Evolutionary conservation across 1,284 basidiomycete genomes (phyloP).

Genomic region (Tetrapyrgos nigripes): DNA sequence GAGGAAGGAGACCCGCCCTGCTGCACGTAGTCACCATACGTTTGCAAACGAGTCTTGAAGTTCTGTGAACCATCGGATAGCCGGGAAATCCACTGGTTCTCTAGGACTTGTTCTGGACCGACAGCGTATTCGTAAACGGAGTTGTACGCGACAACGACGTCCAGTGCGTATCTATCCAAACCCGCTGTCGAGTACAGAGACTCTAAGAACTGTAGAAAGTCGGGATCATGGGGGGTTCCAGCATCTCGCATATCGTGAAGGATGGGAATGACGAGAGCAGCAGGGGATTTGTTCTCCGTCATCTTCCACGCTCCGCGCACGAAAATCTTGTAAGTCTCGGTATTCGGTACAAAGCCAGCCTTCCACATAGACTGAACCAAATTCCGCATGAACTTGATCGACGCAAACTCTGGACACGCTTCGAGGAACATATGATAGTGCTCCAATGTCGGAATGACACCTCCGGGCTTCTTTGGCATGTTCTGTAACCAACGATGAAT

Average conservation of each 20-base stretch:
- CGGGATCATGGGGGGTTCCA: constrained; percentile 49
- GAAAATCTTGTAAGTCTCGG: constrained; percentile 54
- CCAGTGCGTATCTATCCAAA: constrained; percentile 7
- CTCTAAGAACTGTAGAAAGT: constrained; percentile 47
- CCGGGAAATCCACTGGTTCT: constrained; percentile 15
- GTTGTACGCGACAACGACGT: constrained; percentile 8
- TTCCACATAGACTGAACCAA: constrained; percentile 49
- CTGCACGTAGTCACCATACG: constrained; percentile 30
- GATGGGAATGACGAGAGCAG: constrained; percentile 44
- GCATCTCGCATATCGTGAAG: constrained; percentile 52
- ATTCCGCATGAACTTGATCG: constrained; percentile 46
- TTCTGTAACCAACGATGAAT: constrained; percentile 54
- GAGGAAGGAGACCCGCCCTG: constrained; percentile 29
- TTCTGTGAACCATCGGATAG: constrained; percentile 31
- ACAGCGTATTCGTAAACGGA: constrained; percentile 4
- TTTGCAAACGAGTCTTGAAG: constrained; percentile 32
- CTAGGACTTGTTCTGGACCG: neutral
- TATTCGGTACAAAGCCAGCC: constrained; percentile 51
- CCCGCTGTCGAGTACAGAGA: constrained; percentile 46
- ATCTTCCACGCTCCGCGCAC: constrained; percentile 45
- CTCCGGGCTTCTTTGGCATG: constrained; percentile 54
- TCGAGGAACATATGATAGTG: constrained; percentile 62
- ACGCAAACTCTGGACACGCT: constrained; percentile 43
- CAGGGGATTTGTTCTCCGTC: constrained; percentile 32
- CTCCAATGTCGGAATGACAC: constrained; percentile 49